These are phyloP conservation scores for Alternaria rosae DNA, from an alignment of 2,329 filamentous ascomycete genomes.

Conservation along the genomic window DNA sequence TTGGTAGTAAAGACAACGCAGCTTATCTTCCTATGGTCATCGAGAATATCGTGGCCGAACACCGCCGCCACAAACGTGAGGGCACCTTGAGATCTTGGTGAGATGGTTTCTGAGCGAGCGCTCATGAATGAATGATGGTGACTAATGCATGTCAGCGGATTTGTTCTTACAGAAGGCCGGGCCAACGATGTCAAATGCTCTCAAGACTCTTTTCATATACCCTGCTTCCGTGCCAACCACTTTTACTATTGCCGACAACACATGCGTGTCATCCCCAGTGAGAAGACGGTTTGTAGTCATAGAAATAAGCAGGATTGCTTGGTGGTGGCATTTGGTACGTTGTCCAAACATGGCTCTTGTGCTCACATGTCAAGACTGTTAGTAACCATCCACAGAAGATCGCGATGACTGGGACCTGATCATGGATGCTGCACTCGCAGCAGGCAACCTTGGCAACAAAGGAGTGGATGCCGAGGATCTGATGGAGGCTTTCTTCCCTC, in stretches of 20 bases:
- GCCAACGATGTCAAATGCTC: not conserved
- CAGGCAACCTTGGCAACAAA: not conserved
- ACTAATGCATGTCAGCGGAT: not conserved
- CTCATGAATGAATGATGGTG: not conserved
- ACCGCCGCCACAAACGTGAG: not conserved
- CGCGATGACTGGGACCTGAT: slow-evolving; percentile 3
- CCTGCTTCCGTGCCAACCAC: slow-evolving; percentile 11
- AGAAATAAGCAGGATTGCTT: not conserved
- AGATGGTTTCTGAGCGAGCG: not conserved
- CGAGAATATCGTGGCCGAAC: slow-evolving; percentile 2
- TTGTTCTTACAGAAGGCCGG: not conserved
- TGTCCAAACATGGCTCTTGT: not conserved
- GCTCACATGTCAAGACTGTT: not conserved
- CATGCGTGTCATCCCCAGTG: slow-evolving; percentile 3
- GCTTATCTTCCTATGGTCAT: slow-evolving; percentile 13
- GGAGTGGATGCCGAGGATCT: not conserved
- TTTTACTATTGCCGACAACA: slow-evolving; percentile 13
- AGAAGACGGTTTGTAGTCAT: not conserved
- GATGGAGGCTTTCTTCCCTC: not conserved
- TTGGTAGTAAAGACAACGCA: slow-evolving; percentile 5
- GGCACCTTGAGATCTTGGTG: slow-evolving; percentile 4
- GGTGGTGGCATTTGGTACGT: slow-evolving; percentile 5
- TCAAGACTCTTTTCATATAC: not conserved
- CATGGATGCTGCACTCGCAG: not conserved
- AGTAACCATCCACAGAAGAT: slow-evolving; percentile 1